Evolutionary conservation across 345 rosid species (phyloP).

Genomic region (Populus pruinosa): DNA sequence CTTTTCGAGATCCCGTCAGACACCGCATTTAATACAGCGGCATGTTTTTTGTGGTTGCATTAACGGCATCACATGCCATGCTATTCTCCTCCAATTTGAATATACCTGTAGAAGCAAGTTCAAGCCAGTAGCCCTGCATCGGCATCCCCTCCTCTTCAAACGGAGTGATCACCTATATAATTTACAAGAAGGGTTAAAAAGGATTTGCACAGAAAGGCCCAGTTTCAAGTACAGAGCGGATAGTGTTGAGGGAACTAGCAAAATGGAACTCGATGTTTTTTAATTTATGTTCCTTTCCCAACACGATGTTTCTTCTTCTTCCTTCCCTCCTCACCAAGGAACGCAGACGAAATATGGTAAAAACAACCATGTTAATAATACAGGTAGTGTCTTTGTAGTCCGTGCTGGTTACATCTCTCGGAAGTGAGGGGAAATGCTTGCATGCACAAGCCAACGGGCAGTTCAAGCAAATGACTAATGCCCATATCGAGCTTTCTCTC

Average conservation of each 20-base stretch:
- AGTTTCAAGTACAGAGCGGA: background rate
- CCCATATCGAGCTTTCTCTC: constrained; percentile 64
- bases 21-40: background rate
- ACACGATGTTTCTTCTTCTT: background rate
- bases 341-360: background rate
- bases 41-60: background rate
- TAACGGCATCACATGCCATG: background rate
- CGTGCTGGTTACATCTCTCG: background rate
- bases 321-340: background rate
- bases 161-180: background rate
- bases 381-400: background rate
- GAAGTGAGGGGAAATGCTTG: background rate
- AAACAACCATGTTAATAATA: background rate
- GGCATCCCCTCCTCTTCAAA: background rate
- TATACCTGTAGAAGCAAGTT: background rate
- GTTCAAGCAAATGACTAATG: constrained; percentile 38
- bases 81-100: background rate
- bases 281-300: background rate
- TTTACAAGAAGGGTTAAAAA: background rate
- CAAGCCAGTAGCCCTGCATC: background rate
- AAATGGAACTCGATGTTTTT: background rate
- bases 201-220: background rate
- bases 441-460: background rate
- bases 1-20: background rate
- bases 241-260: background rate